Conservation (phyloP, 306 rosid genomes). For the Morella rubra region DNA sequence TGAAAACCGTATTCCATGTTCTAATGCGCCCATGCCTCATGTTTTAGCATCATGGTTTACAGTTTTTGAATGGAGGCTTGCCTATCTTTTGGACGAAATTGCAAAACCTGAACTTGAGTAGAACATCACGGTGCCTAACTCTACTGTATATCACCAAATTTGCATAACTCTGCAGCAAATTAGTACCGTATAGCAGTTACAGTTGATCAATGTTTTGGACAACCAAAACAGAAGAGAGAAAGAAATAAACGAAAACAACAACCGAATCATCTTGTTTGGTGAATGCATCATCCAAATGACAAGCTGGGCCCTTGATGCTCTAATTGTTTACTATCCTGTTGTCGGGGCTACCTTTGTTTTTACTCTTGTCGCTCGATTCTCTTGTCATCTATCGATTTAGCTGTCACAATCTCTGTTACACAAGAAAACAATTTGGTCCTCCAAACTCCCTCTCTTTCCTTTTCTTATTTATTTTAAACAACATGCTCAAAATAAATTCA, state of each 20-base stretch:
- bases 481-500: not conserved
- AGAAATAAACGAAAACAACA: not conserved
- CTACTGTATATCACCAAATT: not conserved
- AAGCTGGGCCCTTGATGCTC: not conserved
- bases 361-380: not conserved
- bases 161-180: not conserved
- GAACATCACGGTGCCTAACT: not conserved
- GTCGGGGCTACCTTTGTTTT: not conserved
- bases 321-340: constrained; percentile 13
- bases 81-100: not conserved
- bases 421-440: not conserved
- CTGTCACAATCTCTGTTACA: not conserved
- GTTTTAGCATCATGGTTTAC: not conserved
- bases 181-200: not conserved
- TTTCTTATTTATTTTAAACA: not conserved
- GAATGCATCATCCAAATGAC: not conserved
- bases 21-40: not conserved
- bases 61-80: not conserved
- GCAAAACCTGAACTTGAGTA: constrained; percentile 12
- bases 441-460: not conserved
- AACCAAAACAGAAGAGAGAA: too few relatives aligned
- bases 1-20: constrained; percentile 1
- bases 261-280: not conserved
- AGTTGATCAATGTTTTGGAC: too few relatives aligned
- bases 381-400: not conserved